phyloP scores from a whole-genome alignment of 192 early-diverging fungal genomes.

The Rhizophagus prolifer region DNA sequence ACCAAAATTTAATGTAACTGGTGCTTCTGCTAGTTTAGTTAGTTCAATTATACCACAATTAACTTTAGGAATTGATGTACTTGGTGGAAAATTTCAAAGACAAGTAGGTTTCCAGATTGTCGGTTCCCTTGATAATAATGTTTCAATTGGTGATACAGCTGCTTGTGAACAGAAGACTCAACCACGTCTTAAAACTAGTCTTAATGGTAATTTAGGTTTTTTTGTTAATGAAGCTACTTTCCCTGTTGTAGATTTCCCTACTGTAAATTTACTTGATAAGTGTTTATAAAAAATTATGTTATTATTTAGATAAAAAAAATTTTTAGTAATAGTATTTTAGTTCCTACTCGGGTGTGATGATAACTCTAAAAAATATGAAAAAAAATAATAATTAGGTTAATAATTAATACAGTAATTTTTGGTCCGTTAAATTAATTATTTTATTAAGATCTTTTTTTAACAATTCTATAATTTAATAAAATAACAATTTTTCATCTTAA shows the following conservation, averaged over 20 bases:
- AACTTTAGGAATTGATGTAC: not conserved
- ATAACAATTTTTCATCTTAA: no score
- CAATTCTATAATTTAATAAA: no score
- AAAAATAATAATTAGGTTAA: no score
- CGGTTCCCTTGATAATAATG: not conserved
- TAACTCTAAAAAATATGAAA: no score
- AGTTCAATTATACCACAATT: conserved; percentile 11
- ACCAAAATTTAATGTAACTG: not conserved
- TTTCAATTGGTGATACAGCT: not conserved
- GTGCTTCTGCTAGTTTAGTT: not conserved
- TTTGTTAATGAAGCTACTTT: not conserved
- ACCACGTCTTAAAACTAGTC: not conserved
- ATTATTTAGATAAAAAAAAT: no score
- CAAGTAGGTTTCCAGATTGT: conserved; percentile 1
- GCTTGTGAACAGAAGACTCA: not conserved
- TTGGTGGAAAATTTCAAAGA: not conserved
- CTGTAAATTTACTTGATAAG: not conserved
- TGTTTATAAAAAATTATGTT: no score
- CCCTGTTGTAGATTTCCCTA: conserved; percentile 1
- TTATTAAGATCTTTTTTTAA: no score
- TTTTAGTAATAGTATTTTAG: no score
- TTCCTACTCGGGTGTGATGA: no score
- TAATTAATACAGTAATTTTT: no score
- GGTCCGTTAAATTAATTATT: no score
- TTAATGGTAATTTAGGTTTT: conserved; percentile 13